phyloP scores from a whole-genome alignment of 805 yeast genomes.

The Barnettozyma wickerhamii region DNA sequence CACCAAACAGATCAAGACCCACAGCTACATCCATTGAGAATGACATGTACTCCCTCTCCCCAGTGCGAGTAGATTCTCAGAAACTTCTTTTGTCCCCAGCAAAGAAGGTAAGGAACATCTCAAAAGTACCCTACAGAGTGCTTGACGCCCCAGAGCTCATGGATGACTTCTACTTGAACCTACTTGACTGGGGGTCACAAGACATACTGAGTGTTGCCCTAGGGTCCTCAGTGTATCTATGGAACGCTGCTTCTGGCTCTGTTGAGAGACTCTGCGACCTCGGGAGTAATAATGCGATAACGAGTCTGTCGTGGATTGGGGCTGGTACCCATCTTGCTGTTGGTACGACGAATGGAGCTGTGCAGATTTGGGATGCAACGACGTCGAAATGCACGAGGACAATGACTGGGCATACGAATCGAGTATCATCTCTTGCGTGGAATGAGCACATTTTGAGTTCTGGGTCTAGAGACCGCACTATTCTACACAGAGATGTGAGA shows the following conservation, averaged over 20 bases:
- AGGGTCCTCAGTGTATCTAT: constrained; percentile 80
- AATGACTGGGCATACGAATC: constrained; percentile 83
- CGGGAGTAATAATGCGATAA: constrained; percentile 62
- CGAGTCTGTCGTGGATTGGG: constrained; percentile 90
- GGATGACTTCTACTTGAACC: constrained; percentile 88
- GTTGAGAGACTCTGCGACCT: constrained; percentile 80
- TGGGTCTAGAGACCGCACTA: constrained; percentile 82
- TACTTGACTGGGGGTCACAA: constrained; percentile 93
- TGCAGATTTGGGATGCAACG: constrained; percentile 93
- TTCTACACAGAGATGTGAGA: constrained; percentile 88
- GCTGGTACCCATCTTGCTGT: constrained; percentile 92
- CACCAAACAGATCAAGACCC: constrained; percentile 62
- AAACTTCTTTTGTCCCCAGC: constrained; percentile 75
- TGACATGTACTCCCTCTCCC: constrained; percentile 76
- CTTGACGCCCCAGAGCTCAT: constrained; percentile 94
- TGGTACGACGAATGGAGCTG: constrained; percentile 82
- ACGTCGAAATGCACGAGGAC: constrained; percentile 79
- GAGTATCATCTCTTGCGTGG: constrained; percentile 92
- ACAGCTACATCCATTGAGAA: constrained; percentile 57
- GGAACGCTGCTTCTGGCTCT: constrained; percentile 84
- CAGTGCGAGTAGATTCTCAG: constrained; percentile 87
- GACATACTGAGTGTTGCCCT: constrained; percentile 88
- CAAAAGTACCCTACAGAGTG: constrained; percentile 87
- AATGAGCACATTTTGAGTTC: constrained; percentile 83
- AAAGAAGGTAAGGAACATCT: constrained; percentile 69